Conservation (phyloP, 768 basidiomycete species). For the Exsudoporus frostii region DNA sequence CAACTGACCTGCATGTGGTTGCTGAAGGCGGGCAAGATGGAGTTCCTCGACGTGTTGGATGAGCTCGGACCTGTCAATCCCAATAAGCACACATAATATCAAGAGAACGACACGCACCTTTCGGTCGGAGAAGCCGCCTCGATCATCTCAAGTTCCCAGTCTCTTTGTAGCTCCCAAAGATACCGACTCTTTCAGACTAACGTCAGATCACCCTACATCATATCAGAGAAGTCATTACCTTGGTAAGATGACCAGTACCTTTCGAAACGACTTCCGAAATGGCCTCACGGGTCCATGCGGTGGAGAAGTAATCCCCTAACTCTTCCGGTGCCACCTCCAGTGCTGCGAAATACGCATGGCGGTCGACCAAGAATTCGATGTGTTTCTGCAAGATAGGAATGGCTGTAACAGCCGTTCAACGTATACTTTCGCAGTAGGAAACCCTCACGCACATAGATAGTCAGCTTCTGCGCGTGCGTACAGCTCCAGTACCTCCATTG, state of each 20-base stretch:
- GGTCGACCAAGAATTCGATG: constrained; percentile 52
- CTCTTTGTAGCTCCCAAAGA: constrained; percentile 68
- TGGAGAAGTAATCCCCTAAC: constrained; percentile 58
- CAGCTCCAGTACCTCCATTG: constrained; percentile 56
- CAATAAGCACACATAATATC: neutral
- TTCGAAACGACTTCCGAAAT: constrained; percentile 53
- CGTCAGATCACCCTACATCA: constrained; percentile 10
- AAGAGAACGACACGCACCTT: constrained; percentile 35
- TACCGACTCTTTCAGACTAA: constrained; percentile 51
- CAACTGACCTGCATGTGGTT: constrained; percentile 69
- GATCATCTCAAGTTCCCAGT: constrained; percentile 72
- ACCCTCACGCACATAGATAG: constrained; percentile 66
- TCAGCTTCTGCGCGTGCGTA: constrained; percentile 70
- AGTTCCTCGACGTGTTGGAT: constrained; percentile 54
- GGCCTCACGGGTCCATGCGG: constrained; percentile 56
- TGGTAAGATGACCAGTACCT: constrained; percentile 58
- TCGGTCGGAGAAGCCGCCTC: constrained; percentile 45
- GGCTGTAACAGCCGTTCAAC: constrained; percentile 44
- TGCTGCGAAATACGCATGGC: constrained; percentile 34
- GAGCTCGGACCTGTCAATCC: constrained; percentile 37
- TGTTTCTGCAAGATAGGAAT: constrained; percentile 71
- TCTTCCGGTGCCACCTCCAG: constrained; percentile 43
- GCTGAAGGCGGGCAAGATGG: constrained; percentile 63
- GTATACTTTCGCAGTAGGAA: constrained; percentile 7
- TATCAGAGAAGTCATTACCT: constrained; percentile 41